A percentile compares a stretch with the other conserved stretches of the same genome.
These are phyloP conservation scores for Chalciporus pseudorubinellus DNA, from an alignment of 768 basidiomycete species.

Conservation along the genomic window DNA sequence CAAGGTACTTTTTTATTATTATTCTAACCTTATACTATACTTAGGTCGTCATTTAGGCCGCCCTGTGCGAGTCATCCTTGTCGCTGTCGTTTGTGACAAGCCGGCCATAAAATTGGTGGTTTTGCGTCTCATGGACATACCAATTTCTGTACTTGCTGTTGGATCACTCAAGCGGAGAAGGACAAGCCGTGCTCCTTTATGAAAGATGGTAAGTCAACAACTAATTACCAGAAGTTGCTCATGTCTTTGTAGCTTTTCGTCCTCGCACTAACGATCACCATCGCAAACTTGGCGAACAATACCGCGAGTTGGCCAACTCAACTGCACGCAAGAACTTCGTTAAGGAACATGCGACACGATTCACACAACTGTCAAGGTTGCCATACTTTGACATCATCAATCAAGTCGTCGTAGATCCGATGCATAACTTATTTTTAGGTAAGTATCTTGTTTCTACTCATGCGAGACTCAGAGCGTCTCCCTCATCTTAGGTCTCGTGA, in stretches of 20 bases:
- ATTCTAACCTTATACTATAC: too few species aligned
- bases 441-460: too few species aligned
- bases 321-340: slow-evolving; percentile 14
- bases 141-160: slow-evolving; percentile 32
- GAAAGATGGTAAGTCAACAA: slow-evolving; percentile 9
- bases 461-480: too few species aligned
- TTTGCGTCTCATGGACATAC: slow-evolving; percentile 32
- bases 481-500: not conserved
- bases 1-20: too few species aligned
- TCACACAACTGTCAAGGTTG: slow-evolving; percentile 25
- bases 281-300: slow-evolving; percentile 5
- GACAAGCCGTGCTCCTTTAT: slow-evolving; percentile 18
- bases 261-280: slow-evolving; percentile 16
- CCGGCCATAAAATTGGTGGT: slow-evolving; percentile 37
- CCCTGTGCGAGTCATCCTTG: slow-evolving; percentile 29
- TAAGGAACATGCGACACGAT: slow-evolving; percentile 15
- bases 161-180: slow-evolving; percentile 30
- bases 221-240: too few species aligned
- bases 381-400: slow-evolving; percentile 30
- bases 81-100: slow-evolving; percentile 38
- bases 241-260: slow-evolving; percentile 1
- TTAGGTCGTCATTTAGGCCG: slow-evolving; percentile 14
- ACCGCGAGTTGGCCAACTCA: not conserved
- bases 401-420: slow-evolving; percentile 32
- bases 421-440: slow-evolving; percentile 36